Evolutionary conservation across 306 rosid species (phyloP), one percentile per base, ranked within the genome.

Genomic region (Gleditsia sinensis): DNA sequence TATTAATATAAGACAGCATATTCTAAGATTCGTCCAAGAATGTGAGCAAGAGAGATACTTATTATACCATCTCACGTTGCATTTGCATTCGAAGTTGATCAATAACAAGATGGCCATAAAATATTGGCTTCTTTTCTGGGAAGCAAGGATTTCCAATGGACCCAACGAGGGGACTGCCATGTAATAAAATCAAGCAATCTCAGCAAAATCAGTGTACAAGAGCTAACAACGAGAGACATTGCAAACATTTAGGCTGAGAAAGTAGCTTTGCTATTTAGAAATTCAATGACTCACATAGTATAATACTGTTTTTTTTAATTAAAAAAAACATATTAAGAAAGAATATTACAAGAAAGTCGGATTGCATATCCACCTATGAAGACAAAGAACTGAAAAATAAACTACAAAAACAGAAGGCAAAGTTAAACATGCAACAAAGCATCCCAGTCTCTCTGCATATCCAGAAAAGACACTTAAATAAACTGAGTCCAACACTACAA

Each of bases 81-180:
- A 71, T 75, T 50, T 73, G 90, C 75, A 62, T 36, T 72, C 93
- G 77, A 45, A 63, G 79, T 49, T 86, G 90, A 71, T 88, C 93
- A 0, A 88, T 58, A 78, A 46, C 75, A 76, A 84, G 75, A 81
- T 95, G 99, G 66, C 97, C 98, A 77, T 69, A 77, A 79, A 85
- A 95, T 13, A 32, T n/a, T 66, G 83, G 82, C 74, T 85, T 90
- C 88, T 82, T 90, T 56, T 79, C 85, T 12, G 79, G 82, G 70
- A 89, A 74, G 75, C 69, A 80, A 58, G 93, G 90, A 71, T 25
- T 20, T 67, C 82, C 83, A 50, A 78, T 7, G 61, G 86, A 87
- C 75, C 86, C 98, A 75, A 90, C 82, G 57, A 94, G 93, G 19
- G 90, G 96, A 43, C 99, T 92, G 83, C 53, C 70, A 49, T 32